Conservation (phyloP, 192 early-diverging fungal genomes). For the Coemansia sp. region DNA sequence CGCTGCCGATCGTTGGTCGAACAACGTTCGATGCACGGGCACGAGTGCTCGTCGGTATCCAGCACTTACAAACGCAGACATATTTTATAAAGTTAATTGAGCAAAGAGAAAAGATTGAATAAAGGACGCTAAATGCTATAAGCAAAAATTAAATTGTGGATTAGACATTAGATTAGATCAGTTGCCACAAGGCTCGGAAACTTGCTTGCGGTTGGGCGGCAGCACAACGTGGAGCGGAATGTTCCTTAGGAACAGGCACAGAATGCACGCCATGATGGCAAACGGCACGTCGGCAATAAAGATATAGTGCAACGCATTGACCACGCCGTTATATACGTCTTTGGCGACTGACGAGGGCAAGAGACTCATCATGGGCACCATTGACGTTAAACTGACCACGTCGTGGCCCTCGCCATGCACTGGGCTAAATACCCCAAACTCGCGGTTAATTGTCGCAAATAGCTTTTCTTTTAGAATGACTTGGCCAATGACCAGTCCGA, state of each 20-base stretch:
- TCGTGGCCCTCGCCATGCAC: slow-evolving; percentile 30
- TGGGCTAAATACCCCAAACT: slow-evolving; percentile 20
- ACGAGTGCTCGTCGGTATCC: background rate
- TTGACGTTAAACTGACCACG: slow-evolving; percentile 30
- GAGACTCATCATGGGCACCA: slow-evolving; percentile 39
- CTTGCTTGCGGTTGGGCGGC: slow-evolving; percentile 11
- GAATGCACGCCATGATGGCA: slow-evolving; percentile 39
- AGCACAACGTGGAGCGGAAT: slow-evolving; percentile 40
- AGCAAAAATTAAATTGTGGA: background rate
- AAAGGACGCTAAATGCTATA: too few relatives aligned
- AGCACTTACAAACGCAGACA: background rate
- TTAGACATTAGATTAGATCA: background rate
- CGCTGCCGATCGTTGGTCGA: background rate
- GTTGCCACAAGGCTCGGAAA: background rate
- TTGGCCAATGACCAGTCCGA: slow-evolving; percentile 50
- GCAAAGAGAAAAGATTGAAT: background rate
- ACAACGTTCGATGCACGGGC: background rate
- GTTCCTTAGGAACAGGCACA: slow-evolving; percentile 38
- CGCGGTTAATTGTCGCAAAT: slow-evolving; percentile 22
- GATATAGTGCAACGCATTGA: slow-evolving; percentile 40
- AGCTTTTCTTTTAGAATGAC: slow-evolving; percentile 51
- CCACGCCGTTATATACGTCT: slow-evolving; percentile 32
- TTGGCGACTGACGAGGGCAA: slow-evolving; percentile 15
- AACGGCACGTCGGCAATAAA: slow-evolving; percentile 51
- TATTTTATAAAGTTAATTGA: background rate